These are phyloP conservation scores for Megacollybia marginata DNA, from an alignment of 768 basidiomycete genomes.

Conservation along the genomic window DNA sequence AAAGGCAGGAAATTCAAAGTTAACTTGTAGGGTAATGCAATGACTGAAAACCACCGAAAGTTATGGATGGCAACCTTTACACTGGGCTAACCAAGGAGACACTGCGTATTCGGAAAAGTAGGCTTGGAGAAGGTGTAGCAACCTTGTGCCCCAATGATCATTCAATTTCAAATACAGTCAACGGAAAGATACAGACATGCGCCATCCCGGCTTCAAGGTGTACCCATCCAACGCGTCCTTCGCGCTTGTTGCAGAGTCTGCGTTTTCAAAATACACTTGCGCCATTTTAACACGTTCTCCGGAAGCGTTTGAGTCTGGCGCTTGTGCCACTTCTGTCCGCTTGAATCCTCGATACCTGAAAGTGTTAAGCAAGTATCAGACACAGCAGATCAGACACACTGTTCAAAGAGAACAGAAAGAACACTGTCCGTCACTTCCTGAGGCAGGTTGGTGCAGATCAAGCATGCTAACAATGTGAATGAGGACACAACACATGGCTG, in stretches of 20 bases:
- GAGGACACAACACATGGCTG: neutral
- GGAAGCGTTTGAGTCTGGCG: constrained; percentile 58
- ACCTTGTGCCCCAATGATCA: constrained; percentile 8
- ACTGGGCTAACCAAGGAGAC: constrained; percentile 67
- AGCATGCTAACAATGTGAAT: constrained; percentile 24
- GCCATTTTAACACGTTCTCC: constrained; percentile 73
- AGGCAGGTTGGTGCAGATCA: constrained; percentile 82
- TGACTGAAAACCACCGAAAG: constrained; percentile 29
- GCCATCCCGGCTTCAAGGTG: constrained; percentile 79
- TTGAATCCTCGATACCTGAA: constrained; percentile 80
- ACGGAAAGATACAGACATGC: constrained; percentile 74
- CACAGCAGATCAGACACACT: constrained; percentile 46
- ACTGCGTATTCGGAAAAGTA: constrained; percentile 35
- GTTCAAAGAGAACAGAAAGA: constrained; percentile 82
- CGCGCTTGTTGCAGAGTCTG: constrained; percentile 68
- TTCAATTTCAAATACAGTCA: constrained; percentile 11
- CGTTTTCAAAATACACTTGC: constrained; percentile 69
- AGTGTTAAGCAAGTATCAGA: neutral
- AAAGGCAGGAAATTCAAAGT: too few species aligned
- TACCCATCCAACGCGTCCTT: constrained; percentile 83
- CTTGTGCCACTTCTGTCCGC: constrained; percentile 59
- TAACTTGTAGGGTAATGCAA: too few species aligned
- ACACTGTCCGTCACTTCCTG: constrained; percentile 87
- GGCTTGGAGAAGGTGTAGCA: constrained; percentile 7
- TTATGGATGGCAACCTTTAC: constrained; percentile 50